These are phyloP conservation scores for Macrophomina phaseolina DNA, from an alignment of 2,329 filamentous ascomycete genomes.

Conservation along the genomic window DNA sequence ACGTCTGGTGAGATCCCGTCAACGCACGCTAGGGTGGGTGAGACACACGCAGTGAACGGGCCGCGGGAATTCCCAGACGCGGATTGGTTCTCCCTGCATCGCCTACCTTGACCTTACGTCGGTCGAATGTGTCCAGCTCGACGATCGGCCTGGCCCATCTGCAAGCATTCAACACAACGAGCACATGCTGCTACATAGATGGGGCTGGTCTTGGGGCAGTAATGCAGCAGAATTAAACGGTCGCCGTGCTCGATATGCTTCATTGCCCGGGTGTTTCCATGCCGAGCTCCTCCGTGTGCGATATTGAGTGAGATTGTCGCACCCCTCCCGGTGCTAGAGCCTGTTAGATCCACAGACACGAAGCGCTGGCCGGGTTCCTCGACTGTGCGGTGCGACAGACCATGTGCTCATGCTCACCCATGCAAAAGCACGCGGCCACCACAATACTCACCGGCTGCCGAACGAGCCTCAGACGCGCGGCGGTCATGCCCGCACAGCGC, in stretches of 20 bases:
- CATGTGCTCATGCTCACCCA: conserved; percentile 15
- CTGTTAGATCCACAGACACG: not conserved
- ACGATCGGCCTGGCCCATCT: conserved; percentile 5
- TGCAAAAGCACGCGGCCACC: not conserved
- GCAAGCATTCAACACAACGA: not conserved
- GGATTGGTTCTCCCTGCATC: conserved; percentile 15
- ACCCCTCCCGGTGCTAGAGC: conserved; percentile 2
- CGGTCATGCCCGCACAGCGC: not conserved
- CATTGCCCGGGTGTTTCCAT: conserved; percentile 3
- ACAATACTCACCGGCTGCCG: not conserved
- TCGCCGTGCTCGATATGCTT: not conserved
- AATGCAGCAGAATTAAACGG: not conserved
- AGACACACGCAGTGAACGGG: conserved; percentile 4
- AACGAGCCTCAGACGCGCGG: conserved; percentile 4
- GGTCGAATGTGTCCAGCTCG: conserved; percentile 8
- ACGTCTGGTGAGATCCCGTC: conserved; percentile 12
- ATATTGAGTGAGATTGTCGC: conserved; percentile 19
- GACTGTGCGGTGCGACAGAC: not conserved
- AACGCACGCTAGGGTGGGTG: conserved; percentile 16
- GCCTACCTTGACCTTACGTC: conserved; percentile 3
- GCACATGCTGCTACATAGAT: not conserved
- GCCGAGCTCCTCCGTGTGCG: conserved; percentile 17
- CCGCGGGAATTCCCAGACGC: conserved; percentile 8
- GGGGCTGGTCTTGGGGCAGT: not conserved
- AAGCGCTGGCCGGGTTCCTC: conserved; percentile 3